These are phyloP conservation scores for Xylariaceae sp. DNA, from an alignment of 2,329 filamentous ascomycete species.

Conservation along the genomic window DNA sequence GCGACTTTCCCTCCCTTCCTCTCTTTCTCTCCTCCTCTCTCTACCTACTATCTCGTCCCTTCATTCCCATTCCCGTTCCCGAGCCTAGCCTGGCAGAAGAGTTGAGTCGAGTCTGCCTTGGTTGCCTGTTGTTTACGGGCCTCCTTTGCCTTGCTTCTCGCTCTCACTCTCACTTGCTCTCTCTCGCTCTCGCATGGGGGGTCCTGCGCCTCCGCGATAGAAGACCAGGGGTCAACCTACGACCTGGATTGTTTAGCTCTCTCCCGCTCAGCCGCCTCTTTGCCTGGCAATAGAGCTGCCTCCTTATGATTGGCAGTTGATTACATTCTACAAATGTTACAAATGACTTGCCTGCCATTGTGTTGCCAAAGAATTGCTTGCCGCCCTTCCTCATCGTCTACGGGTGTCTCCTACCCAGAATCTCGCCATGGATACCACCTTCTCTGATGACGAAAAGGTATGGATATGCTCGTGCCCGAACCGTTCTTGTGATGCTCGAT, in stretches of 20 bases:
- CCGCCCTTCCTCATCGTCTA: slow-evolving; percentile 25
- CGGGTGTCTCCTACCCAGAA: slow-evolving; percentile 21
- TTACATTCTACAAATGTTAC: slow-evolving; percentile 21
- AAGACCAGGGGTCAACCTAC: slow-evolving; percentile 16
- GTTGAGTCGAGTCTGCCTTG: slow-evolving; percentile 14
- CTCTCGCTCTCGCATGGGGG: slow-evolving; percentile 15
- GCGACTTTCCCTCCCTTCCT: slow-evolving; percentile 23
- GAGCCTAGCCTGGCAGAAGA: slow-evolving; percentile 8
- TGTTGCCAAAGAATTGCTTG: slow-evolving; percentile 27
- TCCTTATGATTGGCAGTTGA: slow-evolving; percentile 21
- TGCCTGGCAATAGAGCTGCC: slow-evolving; percentile 21
- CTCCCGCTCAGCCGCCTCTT: slow-evolving; percentile 22
- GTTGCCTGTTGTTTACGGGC: slow-evolving; percentile 19
- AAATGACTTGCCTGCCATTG: slow-evolving; percentile 33
- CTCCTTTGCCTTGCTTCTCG: slow-evolving; percentile 16
- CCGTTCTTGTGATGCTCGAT: slow-evolving; percentile 7
- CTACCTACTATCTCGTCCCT: slow-evolving; percentile 12
- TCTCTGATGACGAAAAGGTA: slow-evolving; percentile 51
- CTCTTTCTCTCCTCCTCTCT: slow-evolving; percentile 13
- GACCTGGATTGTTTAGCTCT: slow-evolving; percentile 17
- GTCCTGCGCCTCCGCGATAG: slow-evolving; percentile 18
- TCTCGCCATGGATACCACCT: slow-evolving; percentile 40
- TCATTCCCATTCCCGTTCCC: slow-evolving; percentile 19
- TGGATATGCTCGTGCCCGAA: slow-evolving; percentile 15
- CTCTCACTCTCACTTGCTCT: not conserved